Percentiles rank a stretch among this genome's conserved stretches.
phyloP scores from a whole-genome alignment of 257 asterid species.

The Nicotiana tomentosiformis region DNA sequence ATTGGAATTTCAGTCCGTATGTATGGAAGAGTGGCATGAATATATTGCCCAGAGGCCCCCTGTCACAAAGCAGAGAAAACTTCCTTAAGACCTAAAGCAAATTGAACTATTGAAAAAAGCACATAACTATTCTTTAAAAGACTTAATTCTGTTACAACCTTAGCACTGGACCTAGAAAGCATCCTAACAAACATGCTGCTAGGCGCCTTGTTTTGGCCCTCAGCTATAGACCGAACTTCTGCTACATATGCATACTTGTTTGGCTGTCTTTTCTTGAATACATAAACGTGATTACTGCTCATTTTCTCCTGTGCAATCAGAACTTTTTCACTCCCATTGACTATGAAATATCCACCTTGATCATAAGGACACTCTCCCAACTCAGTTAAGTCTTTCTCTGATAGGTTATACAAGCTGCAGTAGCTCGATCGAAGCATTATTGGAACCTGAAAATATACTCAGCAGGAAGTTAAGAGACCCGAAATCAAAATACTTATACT shows the following conservation, averaged over 20 bases:
- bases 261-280: constrained; percentile 94
- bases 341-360: constrained; percentile 96
- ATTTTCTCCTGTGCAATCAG: constrained; percentile 98
- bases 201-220: constrained; percentile 89
- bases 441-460: constrained; percentile 56
- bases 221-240: constrained; percentile 97
- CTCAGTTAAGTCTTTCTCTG: constrained; percentile 96
- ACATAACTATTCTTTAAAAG: not conserved
- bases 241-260: constrained; percentile 95
- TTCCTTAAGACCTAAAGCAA: not conserved
- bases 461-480: not conserved
- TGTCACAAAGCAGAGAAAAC: constrained; percentile 23
- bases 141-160: constrained; percentile 53
- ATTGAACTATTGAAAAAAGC: not conserved
- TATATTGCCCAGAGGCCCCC: constrained; percentile 97
- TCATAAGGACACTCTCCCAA: constrained; percentile 97
- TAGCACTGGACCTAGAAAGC: constrained; percentile 94
- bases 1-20: constrained; percentile 92
- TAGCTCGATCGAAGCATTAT: constrained; percentile 96
- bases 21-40: constrained; percentile 91
- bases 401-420: constrained; percentile 79
- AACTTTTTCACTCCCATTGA: constrained; percentile 97
- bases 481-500: not conserved
- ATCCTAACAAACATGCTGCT: constrained; percentile 95
- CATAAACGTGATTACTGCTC: constrained; percentile 98